Conservation (phyloP, 2,329 filamentous ascomycete species). For the Lecanicillium sp. region DNA sequence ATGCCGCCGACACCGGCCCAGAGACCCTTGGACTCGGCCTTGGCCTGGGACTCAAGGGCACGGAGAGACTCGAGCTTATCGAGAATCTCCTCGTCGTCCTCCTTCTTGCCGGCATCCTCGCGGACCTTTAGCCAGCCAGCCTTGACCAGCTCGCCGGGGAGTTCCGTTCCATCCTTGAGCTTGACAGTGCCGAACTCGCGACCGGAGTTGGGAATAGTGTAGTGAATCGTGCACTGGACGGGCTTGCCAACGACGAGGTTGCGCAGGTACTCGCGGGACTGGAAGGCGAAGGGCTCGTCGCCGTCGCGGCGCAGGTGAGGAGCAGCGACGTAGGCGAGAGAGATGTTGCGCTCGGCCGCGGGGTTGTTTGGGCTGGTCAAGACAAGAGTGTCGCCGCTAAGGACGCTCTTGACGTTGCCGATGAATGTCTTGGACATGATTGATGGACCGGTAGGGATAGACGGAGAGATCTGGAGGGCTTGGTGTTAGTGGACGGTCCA, state of each 20-base stretch:
- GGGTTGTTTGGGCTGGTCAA: slow-evolving; percentile 77
- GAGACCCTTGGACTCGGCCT: slow-evolving; percentile 70
- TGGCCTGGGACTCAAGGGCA: slow-evolving; percentile 70
- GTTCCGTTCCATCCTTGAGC: slow-evolving; percentile 65
- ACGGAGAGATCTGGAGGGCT: slow-evolving; percentile 12
- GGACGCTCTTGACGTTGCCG: slow-evolving; percentile 83
- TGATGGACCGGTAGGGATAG: slow-evolving; percentile 20
- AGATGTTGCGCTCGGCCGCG: slow-evolving; percentile 76
- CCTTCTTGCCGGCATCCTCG: slow-evolving; percentile 88
- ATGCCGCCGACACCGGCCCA: slow-evolving; percentile 62
- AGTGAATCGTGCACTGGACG: slow-evolving; percentile 77
- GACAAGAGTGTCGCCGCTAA: slow-evolving; percentile 89
- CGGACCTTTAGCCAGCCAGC: slow-evolving; percentile 91
- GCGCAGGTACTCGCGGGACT: slow-evolving; percentile 89
- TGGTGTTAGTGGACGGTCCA: slow-evolving; percentile 19
- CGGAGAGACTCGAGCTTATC: slow-evolving; percentile 72
- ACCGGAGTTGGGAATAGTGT: slow-evolving; percentile 77
- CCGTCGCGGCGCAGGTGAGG: slow-evolving; percentile 82
- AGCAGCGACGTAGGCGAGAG: slow-evolving; percentile 85
- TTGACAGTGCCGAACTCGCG: slow-evolving; percentile 82
- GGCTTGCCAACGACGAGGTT: slow-evolving; percentile 78
- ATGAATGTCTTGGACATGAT: slow-evolving; percentile 50
- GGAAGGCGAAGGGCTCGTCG: slow-evolving; percentile 88
- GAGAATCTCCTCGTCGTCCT: slow-evolving; percentile 71
- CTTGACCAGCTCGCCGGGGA: slow-evolving; percentile 79